A percentile compares a stretch with the other conserved stretches of the same genome.
phyloP scores from a whole-genome alignment of 352 stramenopile species.

The Thalassiosira hispida region DNA sequence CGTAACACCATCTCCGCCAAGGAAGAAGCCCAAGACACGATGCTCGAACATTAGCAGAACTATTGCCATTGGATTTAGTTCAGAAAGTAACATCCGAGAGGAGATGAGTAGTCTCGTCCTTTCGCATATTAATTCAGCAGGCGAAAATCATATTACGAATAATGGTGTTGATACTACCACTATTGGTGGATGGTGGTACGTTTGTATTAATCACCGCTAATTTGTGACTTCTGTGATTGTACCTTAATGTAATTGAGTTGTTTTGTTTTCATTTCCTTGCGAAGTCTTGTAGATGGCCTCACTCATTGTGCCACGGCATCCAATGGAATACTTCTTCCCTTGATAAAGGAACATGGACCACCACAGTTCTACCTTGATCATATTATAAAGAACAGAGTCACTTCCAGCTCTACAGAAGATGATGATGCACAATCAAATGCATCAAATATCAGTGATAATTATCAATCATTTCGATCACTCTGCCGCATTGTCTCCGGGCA shows the following conservation, averaged over 20 bases:
- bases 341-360: not conserved
- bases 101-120: not conserved
- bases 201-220: too few relatives aligned
- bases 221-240: too few relatives aligned
- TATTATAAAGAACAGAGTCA: not conserved
- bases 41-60: not conserved
- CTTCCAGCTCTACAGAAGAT: not conserved
- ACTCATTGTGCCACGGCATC: not conserved
- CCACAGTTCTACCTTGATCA: constrained; percentile 2
- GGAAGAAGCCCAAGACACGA: not conserved
- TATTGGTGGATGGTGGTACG: constrained; percentile 14
- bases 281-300: constrained; percentile 16
- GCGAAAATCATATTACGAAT: too few relatives aligned
- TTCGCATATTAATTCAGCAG: not conserved
- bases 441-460: not conserved
- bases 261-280: too few relatives aligned
- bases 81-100: not conserved
- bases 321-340: not conserved
- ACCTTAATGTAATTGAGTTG: too few relatives aligned
- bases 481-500: constrained; percentile 67
- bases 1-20: not conserved
- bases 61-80: not conserved
- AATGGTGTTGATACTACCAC: not conserved
- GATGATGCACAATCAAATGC: too few relatives aligned
- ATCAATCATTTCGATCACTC: constrained; percentile 53